Percentiles rank a stretch among this genome's conserved stretches.
phyloP scores from a whole-genome alignment of 1,284 basidiomycete genomes.

The Xanthoconium separans region DNA sequence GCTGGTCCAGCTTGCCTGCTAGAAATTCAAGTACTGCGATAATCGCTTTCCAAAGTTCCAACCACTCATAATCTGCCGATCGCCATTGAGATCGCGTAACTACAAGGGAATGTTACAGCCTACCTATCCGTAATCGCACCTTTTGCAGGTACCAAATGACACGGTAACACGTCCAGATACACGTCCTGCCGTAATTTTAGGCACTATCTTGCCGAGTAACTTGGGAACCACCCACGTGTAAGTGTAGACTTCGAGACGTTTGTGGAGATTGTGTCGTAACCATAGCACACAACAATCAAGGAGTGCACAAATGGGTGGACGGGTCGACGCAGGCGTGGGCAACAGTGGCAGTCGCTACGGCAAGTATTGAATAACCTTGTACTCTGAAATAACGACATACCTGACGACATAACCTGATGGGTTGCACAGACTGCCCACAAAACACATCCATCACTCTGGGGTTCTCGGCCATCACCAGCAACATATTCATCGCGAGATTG shows the following conservation, averaged over 20 bases:
- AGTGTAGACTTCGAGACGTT: constrained; percentile 51
- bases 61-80: constrained; percentile 59
- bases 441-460: constrained; percentile 45
- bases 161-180: constrained; percentile 51
- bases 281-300: constrained; percentile 67
- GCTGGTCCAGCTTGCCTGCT: constrained; percentile 47
- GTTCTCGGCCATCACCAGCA: constrained; percentile 52
- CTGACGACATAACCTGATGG: constrained; percentile 60
- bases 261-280: constrained; percentile 66
- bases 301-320: constrained; percentile 52
- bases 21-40: constrained; percentile 55
- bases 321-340: constrained; percentile 36
- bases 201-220: not conserved
- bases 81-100: not conserved
- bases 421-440: constrained; percentile 37
- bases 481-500: constrained; percentile 49
- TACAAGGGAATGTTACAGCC: not conserved
- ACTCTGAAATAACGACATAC: constrained; percentile 34
- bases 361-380: not conserved
- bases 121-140: constrained; percentile 52
- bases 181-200: constrained; percentile 39
- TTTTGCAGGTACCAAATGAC: constrained; percentile 55
- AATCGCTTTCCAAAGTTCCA: constrained; percentile 57
- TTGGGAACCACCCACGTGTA: constrained; percentile 46
- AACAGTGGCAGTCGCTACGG: constrained; percentile 51